Evolutionary conservation across 2,329 filamentous ascomycete genomes (phyloP), one percentile per base, ranked within the genome.

Genomic region (Fusarium haematococcum): DNA sequence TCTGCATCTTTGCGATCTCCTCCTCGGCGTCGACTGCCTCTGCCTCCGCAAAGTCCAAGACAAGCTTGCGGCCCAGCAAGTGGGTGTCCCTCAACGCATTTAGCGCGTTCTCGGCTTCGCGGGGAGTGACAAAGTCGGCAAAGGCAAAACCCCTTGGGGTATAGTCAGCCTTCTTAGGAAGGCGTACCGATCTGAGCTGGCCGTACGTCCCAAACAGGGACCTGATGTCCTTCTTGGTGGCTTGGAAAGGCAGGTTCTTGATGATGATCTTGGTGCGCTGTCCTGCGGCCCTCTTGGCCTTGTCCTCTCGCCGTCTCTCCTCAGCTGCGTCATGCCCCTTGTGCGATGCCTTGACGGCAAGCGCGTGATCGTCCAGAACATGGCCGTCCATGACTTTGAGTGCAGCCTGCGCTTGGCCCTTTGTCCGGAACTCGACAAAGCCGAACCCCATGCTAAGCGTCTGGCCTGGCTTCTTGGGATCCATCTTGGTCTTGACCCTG

Each of bases 211-310:
- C 91, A 81, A 98, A 95, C 48, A 98, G 88, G 63, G 93, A 88
- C 73, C 94, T 91, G 68, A 99, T 89, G 81, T 99, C 97, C 83
- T 97, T 97, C 87, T 98, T 98, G 63, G 92, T 93, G 58, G 94
- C 93, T 86, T 98, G 95, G 86, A 99, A 99, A 23, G 97, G 96
- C 83, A 99, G 86, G 86, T 99, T 99, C 88, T 98, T 99, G 86
- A 99, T 93, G 84, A 98, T 92, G 80, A 99, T 93, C 88, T 98
- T 98, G 57, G 95, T 98, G 76, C 91, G 90, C 80, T 92, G 91
- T 18, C 89, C 90, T 27, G 94, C 91, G 60, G 90, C 85, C 83
- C 96, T 97, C 88, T 95, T 97, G 60, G 93, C 91, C 74, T 90
- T 91, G 80, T 98, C 95, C 75, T 96, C 93, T 76, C 92, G 93